These are phyloP conservation scores for Coniochaeta sp. DNA, from an alignment of 2,329 filamentous ascomycete genomes.

Conservation along the genomic window DNA sequence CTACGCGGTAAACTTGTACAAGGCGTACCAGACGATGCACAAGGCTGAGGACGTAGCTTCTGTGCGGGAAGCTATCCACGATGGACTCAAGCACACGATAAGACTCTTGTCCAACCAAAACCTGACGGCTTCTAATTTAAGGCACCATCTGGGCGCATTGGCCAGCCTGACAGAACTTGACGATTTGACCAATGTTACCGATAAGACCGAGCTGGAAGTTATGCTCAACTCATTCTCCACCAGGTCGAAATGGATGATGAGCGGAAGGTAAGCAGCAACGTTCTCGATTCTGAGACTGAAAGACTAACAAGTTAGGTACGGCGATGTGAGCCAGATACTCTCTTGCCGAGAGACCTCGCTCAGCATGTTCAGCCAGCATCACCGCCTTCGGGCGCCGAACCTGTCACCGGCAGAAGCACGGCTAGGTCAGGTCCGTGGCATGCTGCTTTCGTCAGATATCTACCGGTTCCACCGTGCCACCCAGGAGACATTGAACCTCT, in stretches of 20 bases:
- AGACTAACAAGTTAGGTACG: constrained; percentile 44
- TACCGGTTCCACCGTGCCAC: constrained; percentile 73
- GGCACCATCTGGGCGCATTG: constrained; percentile 52
- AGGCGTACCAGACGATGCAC: constrained; percentile 71
- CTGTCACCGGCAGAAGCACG: constrained; percentile 58
- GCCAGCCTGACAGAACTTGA: constrained; percentile 76
- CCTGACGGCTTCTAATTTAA: constrained; percentile 42
- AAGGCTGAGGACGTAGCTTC: constrained; percentile 50
- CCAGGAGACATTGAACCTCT: constrained; percentile 81
- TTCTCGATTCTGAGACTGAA: background rate
- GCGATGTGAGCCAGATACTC: constrained; percentile 72
- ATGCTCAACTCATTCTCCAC: constrained; percentile 56
- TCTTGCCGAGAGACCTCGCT: constrained; percentile 79
- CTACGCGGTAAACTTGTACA: constrained; percentile 66
- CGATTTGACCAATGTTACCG: constrained; percentile 60
- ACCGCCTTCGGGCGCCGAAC: constrained; percentile 49
- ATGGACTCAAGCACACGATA: constrained; percentile 56
- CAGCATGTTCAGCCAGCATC: constrained; percentile 67
- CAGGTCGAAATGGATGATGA: constrained; percentile 73
- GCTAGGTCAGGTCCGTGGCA: constrained; percentile 67
- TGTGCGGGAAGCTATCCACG: constrained; percentile 52
- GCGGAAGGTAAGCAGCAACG: constrained; percentile 51
- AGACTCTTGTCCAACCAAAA: constrained; percentile 41
- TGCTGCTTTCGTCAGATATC: constrained; percentile 67
- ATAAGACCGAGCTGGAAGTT: constrained; percentile 51